Evolutionary conservation across 495 filamentous ascomycete genomes (phyloP), one percentile per base, ranked within the genome.

Genomic region (Daldinia vernicosa): DNA sequence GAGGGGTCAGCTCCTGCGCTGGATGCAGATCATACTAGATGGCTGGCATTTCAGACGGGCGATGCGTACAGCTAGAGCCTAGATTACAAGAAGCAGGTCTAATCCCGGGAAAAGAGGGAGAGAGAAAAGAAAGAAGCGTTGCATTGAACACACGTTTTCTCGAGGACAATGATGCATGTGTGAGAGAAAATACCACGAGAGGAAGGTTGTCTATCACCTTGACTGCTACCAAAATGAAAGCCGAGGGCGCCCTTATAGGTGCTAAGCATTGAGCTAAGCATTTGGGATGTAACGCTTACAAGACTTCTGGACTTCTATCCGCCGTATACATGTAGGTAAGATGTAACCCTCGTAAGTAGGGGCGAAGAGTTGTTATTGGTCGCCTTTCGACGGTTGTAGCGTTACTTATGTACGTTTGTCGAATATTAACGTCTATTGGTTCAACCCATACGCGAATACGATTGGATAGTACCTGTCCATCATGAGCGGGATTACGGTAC

Each of bases 231-330:
- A 28, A 53, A 47, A 28, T n/a, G 26, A 14, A 53, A 9, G 27
- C 24, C 22, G 26, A 30, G 15, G 26, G 12, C 6, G 27, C 24
- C 26, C 11, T 7, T n/a, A 53, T 47, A 47, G 24, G 26, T 53
- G 50, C 26, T 53, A 53, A 53, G 50, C 50, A 53, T 53, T 53
- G 2, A 28, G 50, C 27, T 30, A 53, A 53, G 50, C 50, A 53
- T 53, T 53, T 4, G 7, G 26, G 1, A 53, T 53, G 24, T 24
- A 30, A 53, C 50, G 15, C 43, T 47, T 24, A 47, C 19, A 19
- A 17, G 43, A 47, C 19, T 9, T n/a, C n/a, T n/a, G n/a, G n/a
- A n/a, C n/a, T 40, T 45, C 19, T 24, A 47, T 24, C 43, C 19
- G 24, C 43, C 3, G 43, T 45, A 45, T 45, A 19, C 40, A 45